Evolutionary conservation across 2,329 filamentous ascomycete species (phyloP).

Genomic region (Phoma sp.): DNA sequence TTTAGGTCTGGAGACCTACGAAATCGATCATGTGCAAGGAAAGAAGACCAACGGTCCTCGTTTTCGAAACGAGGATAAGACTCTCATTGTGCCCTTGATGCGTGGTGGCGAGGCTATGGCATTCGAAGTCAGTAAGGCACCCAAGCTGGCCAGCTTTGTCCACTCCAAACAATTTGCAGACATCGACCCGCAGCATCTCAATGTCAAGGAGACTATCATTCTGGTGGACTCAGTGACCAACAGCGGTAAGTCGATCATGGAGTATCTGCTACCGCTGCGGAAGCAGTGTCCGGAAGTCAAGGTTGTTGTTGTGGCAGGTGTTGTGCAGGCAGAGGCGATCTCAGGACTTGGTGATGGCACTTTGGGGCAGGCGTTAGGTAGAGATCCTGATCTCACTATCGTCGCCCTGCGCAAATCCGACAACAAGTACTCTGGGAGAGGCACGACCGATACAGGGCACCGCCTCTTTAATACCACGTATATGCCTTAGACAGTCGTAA

Average conservation of each 20-base stretch:
- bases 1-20: slow-evolving; percentile 58
- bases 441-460: slow-evolving; percentile 63
- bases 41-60: slow-evolving; percentile 53
- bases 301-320: slow-evolving; percentile 62
- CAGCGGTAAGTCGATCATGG: slow-evolving; percentile 57
- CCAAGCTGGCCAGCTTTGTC: slow-evolving; percentile 60
- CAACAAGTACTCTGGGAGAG: slow-evolving; percentile 61
- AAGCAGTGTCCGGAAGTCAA: slow-evolving; percentile 32
- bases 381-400: slow-evolving; percentile 45
- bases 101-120: slow-evolving; percentile 68
- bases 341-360: slow-evolving; percentile 14
- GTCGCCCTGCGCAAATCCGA: slow-evolving; percentile 62
- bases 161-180: slow-evolving; percentile 54
- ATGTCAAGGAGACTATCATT: slow-evolving; percentile 51
- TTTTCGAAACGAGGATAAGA: slow-evolving; percentile 56
- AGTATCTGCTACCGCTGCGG: slow-evolving; percentile 35
- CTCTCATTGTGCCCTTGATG: slow-evolving; percentile 66
- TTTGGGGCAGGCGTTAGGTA: slow-evolving; percentile 20
- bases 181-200: slow-evolving; percentile 52
- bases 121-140: slow-evolving; percentile 60
- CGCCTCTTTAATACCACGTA: slow-evolving; percentile 63
- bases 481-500: neutral
- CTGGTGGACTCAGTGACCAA: slow-evolving; percentile 69
- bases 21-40: slow-evolving; percentile 61
- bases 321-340: slow-evolving; percentile 55